These are phyloP conservation scores for Closterium sp. DNA, from an alignment of 139 green algal genomes.

Conservation along the genomic window DNA sequence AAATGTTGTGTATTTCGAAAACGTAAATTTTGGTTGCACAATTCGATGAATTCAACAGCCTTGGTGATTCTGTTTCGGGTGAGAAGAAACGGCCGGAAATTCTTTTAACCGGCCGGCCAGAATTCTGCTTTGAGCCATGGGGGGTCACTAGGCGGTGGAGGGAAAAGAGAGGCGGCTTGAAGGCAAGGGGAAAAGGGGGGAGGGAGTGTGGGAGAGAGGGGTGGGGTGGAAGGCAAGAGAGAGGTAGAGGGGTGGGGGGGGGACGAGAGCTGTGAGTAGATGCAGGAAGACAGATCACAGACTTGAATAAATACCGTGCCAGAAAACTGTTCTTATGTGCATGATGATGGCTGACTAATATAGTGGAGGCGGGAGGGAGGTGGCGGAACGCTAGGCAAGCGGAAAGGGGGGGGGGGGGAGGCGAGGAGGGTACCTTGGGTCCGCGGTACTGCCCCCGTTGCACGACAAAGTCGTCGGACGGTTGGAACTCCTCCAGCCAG, in stretches of 20 bases:
- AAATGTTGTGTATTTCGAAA: no score
- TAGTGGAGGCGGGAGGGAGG: not conserved
- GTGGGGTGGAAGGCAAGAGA: not conserved
- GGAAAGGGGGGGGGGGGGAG: not conserved
- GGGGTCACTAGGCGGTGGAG: no score
- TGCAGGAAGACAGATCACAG: not conserved
- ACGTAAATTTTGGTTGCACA: no score
- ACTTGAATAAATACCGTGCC: no score
- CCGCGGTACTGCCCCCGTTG: not conserved
- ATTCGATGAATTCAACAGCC: no score
- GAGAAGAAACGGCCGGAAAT: no score
- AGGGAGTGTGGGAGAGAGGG: not conserved
- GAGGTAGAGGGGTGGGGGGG: not conserved
- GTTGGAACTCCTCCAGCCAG: constrained; percentile 33
- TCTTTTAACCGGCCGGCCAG: no score
- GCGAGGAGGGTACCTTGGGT: not conserved
- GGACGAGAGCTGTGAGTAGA: not conserved
- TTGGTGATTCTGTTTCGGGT: no score
- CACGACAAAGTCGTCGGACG: constrained; percentile 41
- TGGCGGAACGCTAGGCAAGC: not conserved
- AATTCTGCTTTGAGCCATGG: no score
- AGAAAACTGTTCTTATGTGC: no score
- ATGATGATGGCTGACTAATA: no score
- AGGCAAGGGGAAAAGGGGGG: not conserved
- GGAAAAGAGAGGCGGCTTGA: no score